phyloP scores from a whole-genome alignment of 2,329 filamentous ascomycete genomes.

The Ascocoryne sarcoides region DNA sequence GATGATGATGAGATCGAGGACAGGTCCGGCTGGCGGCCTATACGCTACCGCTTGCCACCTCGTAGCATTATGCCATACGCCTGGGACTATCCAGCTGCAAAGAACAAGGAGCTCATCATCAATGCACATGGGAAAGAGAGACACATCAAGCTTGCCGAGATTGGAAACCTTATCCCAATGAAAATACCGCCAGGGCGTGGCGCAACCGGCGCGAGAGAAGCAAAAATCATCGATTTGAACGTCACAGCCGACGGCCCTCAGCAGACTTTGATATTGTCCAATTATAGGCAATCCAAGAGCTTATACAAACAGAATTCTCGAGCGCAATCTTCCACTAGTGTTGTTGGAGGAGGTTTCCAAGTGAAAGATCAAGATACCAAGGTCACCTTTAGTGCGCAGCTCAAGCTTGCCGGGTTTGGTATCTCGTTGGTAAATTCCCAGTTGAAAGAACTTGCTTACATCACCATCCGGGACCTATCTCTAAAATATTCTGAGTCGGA shows the following conservation, averaged over 20 bases:
- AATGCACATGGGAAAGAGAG: slow-evolving; percentile 71
- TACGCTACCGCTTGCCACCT: slow-evolving; percentile 83
- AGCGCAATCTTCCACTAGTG: slow-evolving; percentile 42
- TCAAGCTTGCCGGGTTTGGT: slow-evolving; percentile 83
- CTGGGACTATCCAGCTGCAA: slow-evolving; percentile 98
- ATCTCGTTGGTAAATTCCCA: slow-evolving; percentile 91
- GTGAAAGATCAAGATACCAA: slow-evolving; percentile 87
- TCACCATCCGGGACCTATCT: slow-evolving; percentile 86
- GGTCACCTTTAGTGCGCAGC: slow-evolving; percentile 79
- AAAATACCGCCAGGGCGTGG: slow-evolving; percentile 55
- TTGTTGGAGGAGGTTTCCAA: slow-evolving; percentile 70
- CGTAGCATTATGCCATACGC: slow-evolving; percentile 99
- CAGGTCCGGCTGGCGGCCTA: slow-evolving; percentile 80
- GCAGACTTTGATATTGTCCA: slow-evolving; percentile 87
- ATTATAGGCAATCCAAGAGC: slow-evolving; percentile 88
- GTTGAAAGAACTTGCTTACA: slow-evolving; percentile 82
- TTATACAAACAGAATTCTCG: slow-evolving; percentile 62
- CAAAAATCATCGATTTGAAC: slow-evolving; percentile 93
- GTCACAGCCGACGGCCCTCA: slow-evolving; percentile 93
- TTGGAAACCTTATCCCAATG: slow-evolving; percentile 92
- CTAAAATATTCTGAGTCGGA: slow-evolving; percentile 89
- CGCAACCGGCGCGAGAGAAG: slow-evolving; percentile 47
- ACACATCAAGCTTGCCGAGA: slow-evolving; percentile 91
- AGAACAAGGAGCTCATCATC: slow-evolving; percentile 86
- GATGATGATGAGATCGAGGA: slow-evolving; percentile 85